These are phyloP conservation scores for Epichloe scottii DNA, from an alignment of 2,329 filamentous ascomycete species.

Conservation along the genomic window DNA sequence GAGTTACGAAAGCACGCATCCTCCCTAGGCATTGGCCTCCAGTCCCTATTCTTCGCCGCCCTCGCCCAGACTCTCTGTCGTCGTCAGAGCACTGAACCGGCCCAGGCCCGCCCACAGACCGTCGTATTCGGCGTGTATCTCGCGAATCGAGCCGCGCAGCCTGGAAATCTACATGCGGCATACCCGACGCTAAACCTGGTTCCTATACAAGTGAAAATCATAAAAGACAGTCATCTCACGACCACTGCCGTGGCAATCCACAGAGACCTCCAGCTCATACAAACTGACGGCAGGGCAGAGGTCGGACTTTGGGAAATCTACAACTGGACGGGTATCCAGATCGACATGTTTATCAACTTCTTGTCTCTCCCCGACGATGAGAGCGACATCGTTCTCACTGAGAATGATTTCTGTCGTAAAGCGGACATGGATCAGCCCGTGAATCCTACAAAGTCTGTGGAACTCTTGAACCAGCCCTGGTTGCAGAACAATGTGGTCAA, in stretches of 20 bases:
- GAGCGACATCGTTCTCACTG: background rate
- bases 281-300: constrained; percentile 33
- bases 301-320: constrained; percentile 59
- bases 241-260: constrained; percentile 51
- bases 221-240: constrained; percentile 23
- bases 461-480: constrained; percentile 6
- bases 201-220: constrained; percentile 46
- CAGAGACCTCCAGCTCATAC: constrained; percentile 51
- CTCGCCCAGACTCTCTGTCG: constrained; percentile 40
- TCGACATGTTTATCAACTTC: constrained; percentile 76
- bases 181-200: constrained; percentile 72
- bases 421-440: background rate
- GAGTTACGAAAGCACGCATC: constrained; percentile 24
- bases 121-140: constrained; percentile 70
- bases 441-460: background rate
- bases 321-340: constrained; percentile 58
- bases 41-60: constrained; percentile 63
- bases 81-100: constrained; percentile 19
- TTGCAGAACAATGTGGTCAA: constrained; percentile 13
- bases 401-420: background rate
- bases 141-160: constrained; percentile 54
- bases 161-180: constrained; percentile 29
- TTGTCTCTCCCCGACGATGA: constrained; percentile 36
- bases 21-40: constrained; percentile 48
- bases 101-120: background rate